Percentiles rank a stretch among this genome's conserved stretches.
Evolutionary conservation across 139 green algal species (phyloP).

Genomic region (Chlorella vulgaris): DNA sequence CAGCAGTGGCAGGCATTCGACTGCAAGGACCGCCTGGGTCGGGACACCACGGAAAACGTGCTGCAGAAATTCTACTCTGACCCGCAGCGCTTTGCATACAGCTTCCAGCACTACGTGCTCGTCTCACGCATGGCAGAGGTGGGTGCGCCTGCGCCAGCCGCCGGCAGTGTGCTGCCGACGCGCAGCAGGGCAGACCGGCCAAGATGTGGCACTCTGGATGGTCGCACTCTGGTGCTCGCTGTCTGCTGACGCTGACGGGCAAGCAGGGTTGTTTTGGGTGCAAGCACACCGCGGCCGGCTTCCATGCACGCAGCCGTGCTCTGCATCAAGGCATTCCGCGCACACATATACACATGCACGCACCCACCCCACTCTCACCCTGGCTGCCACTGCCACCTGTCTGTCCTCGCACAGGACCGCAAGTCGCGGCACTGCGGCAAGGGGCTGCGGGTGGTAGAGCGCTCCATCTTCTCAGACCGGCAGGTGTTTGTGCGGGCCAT

Average conservation of each 20-base stretch:
- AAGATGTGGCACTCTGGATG: no score
- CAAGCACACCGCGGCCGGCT: no score
- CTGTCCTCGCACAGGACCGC: slow-evolving; percentile 77
- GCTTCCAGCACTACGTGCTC: slow-evolving; percentile 99
- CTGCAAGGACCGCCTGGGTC: slow-evolving; percentile 26
- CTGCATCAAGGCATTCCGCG: no score
- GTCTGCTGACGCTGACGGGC: no score
- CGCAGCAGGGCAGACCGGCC: no score
- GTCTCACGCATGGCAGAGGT: slow-evolving; percentile 82
- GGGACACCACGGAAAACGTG: slow-evolving; percentile 15
- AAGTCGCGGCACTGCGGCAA: slow-evolving; percentile 45
- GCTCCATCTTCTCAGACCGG: slow-evolving; percentile 95
- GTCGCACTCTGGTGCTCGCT: no score
- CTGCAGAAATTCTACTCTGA: slow-evolving; percentile 86
- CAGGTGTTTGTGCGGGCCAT: slow-evolving; percentile 98
- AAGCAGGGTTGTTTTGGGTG: no score
- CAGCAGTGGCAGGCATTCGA: slow-evolving; percentile 88
- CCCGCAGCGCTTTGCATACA: slow-evolving; percentile 89
- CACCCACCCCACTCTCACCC: neutral
- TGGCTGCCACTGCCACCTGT: no score
- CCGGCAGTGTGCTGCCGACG: neutral
- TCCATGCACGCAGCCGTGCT: no score
- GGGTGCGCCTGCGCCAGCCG: neutral
- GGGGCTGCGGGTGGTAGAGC: slow-evolving; percentile 87
- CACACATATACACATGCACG: no score